Conservation (phyloP, 78 protist genomes). For the Creolimax fragrantissima region DNA sequence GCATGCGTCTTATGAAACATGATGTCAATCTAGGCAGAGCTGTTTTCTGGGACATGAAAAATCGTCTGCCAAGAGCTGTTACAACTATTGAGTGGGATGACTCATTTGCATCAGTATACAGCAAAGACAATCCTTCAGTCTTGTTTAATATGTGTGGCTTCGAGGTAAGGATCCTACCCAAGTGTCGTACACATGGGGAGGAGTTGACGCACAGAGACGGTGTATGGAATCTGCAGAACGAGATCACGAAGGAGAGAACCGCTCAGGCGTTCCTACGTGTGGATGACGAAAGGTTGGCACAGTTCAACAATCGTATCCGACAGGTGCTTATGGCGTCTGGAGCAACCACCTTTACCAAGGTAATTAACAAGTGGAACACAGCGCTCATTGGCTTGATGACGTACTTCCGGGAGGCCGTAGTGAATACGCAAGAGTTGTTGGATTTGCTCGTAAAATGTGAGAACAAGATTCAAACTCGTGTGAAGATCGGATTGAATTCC, state of each 20-base stretch:
- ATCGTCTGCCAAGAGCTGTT: constrained; percentile 92
- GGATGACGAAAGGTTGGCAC: constrained; percentile 59
- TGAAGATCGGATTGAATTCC: constrained; percentile 98
- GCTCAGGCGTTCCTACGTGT: constrained; percentile 95
- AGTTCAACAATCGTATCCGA: constrained; percentile 91
- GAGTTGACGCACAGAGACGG: constrained; percentile 77
- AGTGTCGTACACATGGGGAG: constrained; percentile 56
- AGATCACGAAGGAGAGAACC: constrained; percentile 89
- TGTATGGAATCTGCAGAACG: constrained; percentile 95
- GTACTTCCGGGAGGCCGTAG: constrained; percentile 94
- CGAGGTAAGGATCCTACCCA: constrained; percentile 94
- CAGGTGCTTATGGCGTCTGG: constrained; percentile 96
- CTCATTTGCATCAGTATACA: constrained; percentile 77
- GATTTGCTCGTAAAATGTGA: constrained; percentile 98
- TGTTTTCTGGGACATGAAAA: constrained; percentile 93
- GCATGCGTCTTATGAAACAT: constrained; percentile 98
- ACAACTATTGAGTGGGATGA: constrained; percentile 80
- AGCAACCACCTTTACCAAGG: constrained; percentile 96
- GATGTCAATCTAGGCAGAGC: constrained; percentile 98
- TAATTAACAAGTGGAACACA: constrained; percentile 98
- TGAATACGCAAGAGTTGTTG: constrained; percentile 80
- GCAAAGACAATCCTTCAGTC: constrained; percentile 96
- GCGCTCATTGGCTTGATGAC: constrained; percentile 94
- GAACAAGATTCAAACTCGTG: constrained; percentile 98
- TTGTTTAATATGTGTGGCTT: constrained; percentile 95